phyloP scores from a whole-genome alignment of 2,329 filamentous ascomycete species.

The Botrytis deweyae region DNA sequence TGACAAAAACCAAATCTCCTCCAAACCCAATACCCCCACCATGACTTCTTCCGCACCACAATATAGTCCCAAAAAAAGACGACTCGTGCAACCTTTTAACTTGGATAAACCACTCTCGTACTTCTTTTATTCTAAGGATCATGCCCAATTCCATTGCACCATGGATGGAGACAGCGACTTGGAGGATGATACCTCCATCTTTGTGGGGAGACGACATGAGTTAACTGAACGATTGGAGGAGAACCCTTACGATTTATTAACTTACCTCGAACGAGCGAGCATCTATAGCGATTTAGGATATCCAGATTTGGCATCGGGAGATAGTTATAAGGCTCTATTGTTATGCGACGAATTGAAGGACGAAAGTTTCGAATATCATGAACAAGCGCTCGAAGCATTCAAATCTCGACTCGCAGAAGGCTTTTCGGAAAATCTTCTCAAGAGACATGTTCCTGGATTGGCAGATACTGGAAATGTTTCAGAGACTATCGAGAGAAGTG shows the following conservation, averaged over 20 bases:
- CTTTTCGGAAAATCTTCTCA: constrained; percentile 47
- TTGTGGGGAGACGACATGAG: constrained; percentile 55
- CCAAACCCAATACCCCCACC: neutral
- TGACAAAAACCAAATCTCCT: constrained; percentile 9
- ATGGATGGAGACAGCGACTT: constrained; percentile 28
- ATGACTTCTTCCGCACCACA: constrained; percentile 8
- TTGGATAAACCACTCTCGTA: constrained; percentile 7
- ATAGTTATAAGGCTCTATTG: constrained; percentile 88
- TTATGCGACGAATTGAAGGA: constrained; percentile 78
- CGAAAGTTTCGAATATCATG: constrained; percentile 80
- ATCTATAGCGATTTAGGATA: constrained; percentile 76
- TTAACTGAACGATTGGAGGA: constrained; percentile 55
- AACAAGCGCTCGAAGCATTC: constrained; percentile 54
- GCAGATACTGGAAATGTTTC: constrained; percentile 27
- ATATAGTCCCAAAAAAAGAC: neutral
- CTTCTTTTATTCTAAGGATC: constrained; percentile 14
- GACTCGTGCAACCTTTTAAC: constrained; percentile 13
- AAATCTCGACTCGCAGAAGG: constrained; percentile 26
- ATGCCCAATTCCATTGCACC: constrained; percentile 21
- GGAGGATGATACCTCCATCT: constrained; percentile 34
- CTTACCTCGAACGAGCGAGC: constrained; percentile 68
- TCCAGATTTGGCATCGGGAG: constrained; percentile 83
- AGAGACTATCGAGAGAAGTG: constrained; percentile 20
- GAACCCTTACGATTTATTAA: constrained; percentile 59
- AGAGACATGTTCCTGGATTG: constrained; percentile 19